These are phyloP conservation scores for Gentiana macrophylla DNA, from an alignment of 257 asterid genomes.

Conservation along the genomic window DNA sequence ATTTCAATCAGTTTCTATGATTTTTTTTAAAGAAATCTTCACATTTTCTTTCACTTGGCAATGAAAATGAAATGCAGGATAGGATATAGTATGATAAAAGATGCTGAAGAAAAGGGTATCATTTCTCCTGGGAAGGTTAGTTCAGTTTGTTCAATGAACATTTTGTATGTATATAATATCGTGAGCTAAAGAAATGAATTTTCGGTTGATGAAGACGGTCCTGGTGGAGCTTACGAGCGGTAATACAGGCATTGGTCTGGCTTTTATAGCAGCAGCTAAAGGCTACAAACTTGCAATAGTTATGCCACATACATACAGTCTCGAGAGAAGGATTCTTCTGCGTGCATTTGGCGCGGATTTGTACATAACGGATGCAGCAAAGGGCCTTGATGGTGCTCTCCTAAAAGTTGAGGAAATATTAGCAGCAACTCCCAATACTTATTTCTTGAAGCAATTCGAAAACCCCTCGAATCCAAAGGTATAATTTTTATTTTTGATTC, in stretches of 20 bases:
- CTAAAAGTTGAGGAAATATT: slow-evolving; percentile 27
- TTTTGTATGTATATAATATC: too few species aligned
- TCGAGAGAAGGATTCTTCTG: slow-evolving; percentile 34
- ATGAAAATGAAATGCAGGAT: slow-evolving; percentile 29
- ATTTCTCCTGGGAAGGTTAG: slow-evolving; percentile 40
- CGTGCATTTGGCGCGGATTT: slow-evolving; percentile 41
- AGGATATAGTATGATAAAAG: slow-evolving; percentile 36
- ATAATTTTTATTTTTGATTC: neutral
- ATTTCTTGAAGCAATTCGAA: slow-evolving; percentile 29
- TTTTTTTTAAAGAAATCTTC: neutral
- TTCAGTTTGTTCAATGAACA: neutral
- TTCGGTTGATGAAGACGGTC: slow-evolving; percentile 23
- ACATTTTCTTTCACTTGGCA: neutral
- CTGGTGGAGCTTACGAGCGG: slow-evolving; percentile 38
- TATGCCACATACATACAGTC: slow-evolving; percentile 33
- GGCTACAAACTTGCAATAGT: slow-evolving; percentile 34
- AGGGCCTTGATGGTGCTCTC: slow-evolving; percentile 21
- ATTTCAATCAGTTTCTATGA: neutral
- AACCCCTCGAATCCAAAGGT: slow-evolving; percentile 43
- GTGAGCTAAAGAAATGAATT: neutral
- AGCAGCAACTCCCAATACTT: slow-evolving; percentile 26
- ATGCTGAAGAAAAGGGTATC: slow-evolving; percentile 44
- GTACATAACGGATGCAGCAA: slow-evolving; percentile 22
- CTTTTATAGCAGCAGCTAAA: slow-evolving; percentile 29
- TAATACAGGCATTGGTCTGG: slow-evolving; percentile 44